Conservation (phyloP, 768 basidiomycete species). For the Calocybe indica region DNA sequence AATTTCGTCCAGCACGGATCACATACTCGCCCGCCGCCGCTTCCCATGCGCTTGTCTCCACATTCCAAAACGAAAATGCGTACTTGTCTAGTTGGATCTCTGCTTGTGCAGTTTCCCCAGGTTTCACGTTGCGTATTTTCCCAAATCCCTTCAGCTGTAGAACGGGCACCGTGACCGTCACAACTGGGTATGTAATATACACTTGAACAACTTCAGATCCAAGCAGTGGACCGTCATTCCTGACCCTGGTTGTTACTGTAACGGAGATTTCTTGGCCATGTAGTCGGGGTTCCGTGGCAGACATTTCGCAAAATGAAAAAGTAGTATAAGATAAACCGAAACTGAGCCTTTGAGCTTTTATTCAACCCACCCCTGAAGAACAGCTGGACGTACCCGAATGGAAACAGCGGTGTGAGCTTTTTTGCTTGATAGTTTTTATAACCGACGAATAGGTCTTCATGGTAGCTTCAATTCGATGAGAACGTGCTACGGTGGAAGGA, state of each 20-base stretch:
- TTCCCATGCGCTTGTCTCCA: slow-evolving; percentile 36
- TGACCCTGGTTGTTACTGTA: slow-evolving; percentile 40
- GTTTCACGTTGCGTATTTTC: slow-evolving; percentile 48
- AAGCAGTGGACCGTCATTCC: slow-evolving; percentile 44
- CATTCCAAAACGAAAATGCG: slow-evolving; percentile 64
- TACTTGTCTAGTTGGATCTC: slow-evolving; percentile 54
- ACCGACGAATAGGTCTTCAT: slow-evolving; percentile 63
- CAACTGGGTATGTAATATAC: slow-evolving; percentile 49
- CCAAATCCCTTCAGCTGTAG: slow-evolving; percentile 61
- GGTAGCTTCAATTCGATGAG: slow-evolving; percentile 29
- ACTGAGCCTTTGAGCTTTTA: slow-evolving; percentile 22
- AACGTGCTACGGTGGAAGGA: background rate
- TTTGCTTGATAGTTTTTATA: slow-evolving; percentile 61
- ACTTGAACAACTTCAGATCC: slow-evolving; percentile 67
- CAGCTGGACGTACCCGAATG: slow-evolving; percentile 46
- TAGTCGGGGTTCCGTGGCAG: slow-evolving; percentile 22
- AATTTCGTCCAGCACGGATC: slow-evolving; percentile 39
- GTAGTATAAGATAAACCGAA: slow-evolving; percentile 74
- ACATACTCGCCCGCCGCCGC: slow-evolving; percentile 45
- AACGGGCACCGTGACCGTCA: slow-evolving; percentile 46
- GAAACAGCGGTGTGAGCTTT: slow-evolving; percentile 50
- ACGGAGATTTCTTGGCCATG: slow-evolving; percentile 24
- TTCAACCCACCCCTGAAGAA: background rate
- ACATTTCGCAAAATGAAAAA: slow-evolving; percentile 49
- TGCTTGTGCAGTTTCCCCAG: slow-evolving; percentile 36